Base-by-base conservation (phyloP, 306 rosid species). In the Lablab purpureus region DNA sequence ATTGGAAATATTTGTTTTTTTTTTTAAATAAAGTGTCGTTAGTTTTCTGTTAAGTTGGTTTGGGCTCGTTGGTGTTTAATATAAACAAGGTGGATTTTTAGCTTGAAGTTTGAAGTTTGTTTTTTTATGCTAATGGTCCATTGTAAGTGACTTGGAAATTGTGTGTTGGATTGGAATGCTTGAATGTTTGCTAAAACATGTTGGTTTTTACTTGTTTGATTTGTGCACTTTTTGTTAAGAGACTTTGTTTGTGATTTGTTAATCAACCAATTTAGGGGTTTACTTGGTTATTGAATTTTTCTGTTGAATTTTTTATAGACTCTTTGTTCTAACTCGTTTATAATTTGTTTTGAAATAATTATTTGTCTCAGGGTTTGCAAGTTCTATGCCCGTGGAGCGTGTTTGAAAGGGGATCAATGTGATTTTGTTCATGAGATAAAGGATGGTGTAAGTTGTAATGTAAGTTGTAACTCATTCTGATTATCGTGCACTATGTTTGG, bases 351-450 rank as follows among this genome's bases (percentile, higher is more conserved):
- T 27, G n/a, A 77, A 46, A 72, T 15, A 27, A 15, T 75, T 51
- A 10, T 28, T 79, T 58, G 25, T 80, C 10, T 10, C 19, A 83
- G 89, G 89, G 51, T 71, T 56, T 94, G 98, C 89, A 94, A 92
- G 90, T 94, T 91, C 82, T 91, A 89, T 79, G 89, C 97, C 56
- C 91, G 94, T 54, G 98, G 98, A 37, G 79, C 85, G 6, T 94
- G 98, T 76, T 82, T 91, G 74, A 94, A 92, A 88, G 98, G 97
- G 84, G 97, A 91, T 58, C 91, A 87, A 85, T 94, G 97, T 55
- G 91, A 94, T 84, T 94, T 79, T 85, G 60, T 87, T 12, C 98
- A 94, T 84, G 92, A 89, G 63, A 85, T 88, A 92, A 88, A 86
- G 70, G 92, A 84, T 7, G 87, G 88, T 84, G 97, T 88, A 82